phyloP scores from a whole-genome alignment of 2,329 filamentous ascomycete genomes.

The Arthrobotrys entomopaga region DNA sequence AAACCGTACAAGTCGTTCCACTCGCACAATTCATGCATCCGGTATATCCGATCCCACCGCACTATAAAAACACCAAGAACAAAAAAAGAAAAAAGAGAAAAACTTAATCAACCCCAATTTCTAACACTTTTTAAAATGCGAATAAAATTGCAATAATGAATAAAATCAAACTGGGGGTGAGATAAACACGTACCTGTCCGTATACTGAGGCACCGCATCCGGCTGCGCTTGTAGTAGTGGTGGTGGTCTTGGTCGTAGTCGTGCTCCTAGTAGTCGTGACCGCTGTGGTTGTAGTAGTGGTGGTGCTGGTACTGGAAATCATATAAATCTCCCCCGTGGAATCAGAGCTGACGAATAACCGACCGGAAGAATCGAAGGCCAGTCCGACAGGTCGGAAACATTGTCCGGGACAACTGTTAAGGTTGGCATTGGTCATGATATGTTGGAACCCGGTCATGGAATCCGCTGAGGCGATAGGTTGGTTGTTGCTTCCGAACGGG shows the following conservation, averaged over 20 bases:
- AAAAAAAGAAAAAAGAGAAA: not conserved
- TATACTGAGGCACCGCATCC: slow-evolving; percentile 4
- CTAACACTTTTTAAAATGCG: not conserved
- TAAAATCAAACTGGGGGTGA: not conserved
- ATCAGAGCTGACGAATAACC: slow-evolving; percentile 73
- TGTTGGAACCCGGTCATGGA: slow-evolving; percentile 56
- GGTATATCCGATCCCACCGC: slow-evolving; percentile 58
- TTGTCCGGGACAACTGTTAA: slow-evolving; percentile 41
- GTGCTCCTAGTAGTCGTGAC: slow-evolving; percentile 19
- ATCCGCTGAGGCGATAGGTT: slow-evolving; percentile 28
- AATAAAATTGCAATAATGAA: not conserved
- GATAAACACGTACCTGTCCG: slow-evolving; percentile 7
- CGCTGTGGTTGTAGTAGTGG: slow-evolving; percentile 21
- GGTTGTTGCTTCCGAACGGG: slow-evolving; percentile 59
- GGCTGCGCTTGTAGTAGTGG: slow-evolving; percentile 3
- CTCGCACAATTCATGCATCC: slow-evolving; percentile 55
- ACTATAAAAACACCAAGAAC: slow-evolving; percentile 42
- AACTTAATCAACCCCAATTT: not conserved
- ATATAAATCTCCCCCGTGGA: slow-evolving; percentile 74
- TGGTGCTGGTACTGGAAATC: slow-evolving; percentile 59
- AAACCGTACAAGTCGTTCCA: slow-evolving; percentile 55
- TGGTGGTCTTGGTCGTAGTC: slow-evolving; percentile 4
- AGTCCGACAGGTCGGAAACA: slow-evolving; percentile 57
- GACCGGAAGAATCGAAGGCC: slow-evolving; percentile 65
- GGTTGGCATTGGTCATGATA: slow-evolving; percentile 55